These are phyloP conservation scores for Penicillium fuscoglaucum DNA, from an alignment of 2,329 filamentous ascomycete species.

Conservation along the genomic window DNA sequence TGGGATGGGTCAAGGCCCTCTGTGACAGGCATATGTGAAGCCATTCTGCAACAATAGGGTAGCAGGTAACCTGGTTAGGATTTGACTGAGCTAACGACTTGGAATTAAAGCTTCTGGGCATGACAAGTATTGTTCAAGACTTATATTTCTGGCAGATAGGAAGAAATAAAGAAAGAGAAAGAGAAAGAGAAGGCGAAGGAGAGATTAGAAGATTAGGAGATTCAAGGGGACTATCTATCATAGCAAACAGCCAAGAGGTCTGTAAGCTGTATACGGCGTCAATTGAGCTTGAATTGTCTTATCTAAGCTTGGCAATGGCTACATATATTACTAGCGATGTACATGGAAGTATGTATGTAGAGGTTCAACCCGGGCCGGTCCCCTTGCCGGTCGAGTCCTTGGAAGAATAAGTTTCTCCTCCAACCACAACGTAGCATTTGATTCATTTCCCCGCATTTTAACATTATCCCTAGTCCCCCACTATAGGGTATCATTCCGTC, in stretches of 20 bases:
- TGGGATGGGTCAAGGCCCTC: constrained; percentile 5
- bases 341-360: background rate
- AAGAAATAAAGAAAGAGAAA: background rate
- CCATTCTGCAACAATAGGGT: background rate
- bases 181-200: background rate
- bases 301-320: background rate
- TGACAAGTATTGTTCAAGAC: too few relatives aligned
- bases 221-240: background rate
- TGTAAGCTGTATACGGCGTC: background rate
- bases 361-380: background rate
- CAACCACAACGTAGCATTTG: background rate
- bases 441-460: background rate
- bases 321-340: background rate
- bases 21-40: background rate
- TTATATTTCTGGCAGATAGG: background rate
- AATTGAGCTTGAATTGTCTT: background rate
- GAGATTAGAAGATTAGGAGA: background rate
- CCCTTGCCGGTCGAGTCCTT: background rate
- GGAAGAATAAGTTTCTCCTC: background rate
- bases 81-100: background rate
- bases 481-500: background rate
- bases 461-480: background rate
- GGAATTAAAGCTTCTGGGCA: background rate
- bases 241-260: background rate
- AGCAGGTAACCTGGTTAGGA: background rate